These are phyloP conservation scores for Ascochyta rabiei DNA, from an alignment of 2,329 filamentous ascomycete genomes.

Conservation along the genomic window DNA sequence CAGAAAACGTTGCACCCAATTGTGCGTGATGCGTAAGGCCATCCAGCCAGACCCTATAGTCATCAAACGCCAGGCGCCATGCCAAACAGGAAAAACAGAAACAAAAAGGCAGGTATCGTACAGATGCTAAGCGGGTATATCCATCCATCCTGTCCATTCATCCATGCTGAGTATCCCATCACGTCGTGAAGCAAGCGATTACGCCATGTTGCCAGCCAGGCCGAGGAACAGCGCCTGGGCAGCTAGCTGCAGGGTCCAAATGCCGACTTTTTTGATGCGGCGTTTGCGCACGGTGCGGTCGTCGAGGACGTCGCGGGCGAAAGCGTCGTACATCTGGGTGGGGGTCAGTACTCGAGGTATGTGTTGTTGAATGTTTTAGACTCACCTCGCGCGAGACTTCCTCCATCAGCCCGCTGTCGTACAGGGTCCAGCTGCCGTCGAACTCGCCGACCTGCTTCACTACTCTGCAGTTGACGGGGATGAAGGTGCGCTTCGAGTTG, in stretches of 20 bases:
- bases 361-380: background rate
- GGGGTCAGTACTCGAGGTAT: background rate
- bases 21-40: too few species aligned
- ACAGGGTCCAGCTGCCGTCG: conserved; percentile 93
- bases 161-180: background rate
- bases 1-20: too few species aligned
- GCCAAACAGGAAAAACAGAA: background rate
- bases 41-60: background rate
- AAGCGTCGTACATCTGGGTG: conserved; percentile 85
- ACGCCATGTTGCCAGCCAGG: conserved; percentile 78
- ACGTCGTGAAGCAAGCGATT: background rate
- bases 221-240: conserved; percentile 95
- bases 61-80: conserved; percentile 1
- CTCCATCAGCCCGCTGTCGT: conserved; percentile 91
- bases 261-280: conserved; percentile 91
- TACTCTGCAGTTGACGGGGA: conserved; percentile 91
- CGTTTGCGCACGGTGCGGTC: conserved; percentile 85
- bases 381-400: conserved; percentile 81
- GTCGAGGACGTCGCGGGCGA: conserved; percentile 88
- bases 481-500: conserved; percentile 92
- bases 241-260: conserved; percentile 92
- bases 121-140: background rate
- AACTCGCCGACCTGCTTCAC: conserved; percentile 90
- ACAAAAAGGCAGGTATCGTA: background rate
- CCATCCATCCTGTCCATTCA: too few species aligned